Conservation (phyloP, 306 rosid genomes). For the Lathyrus oleraceus region DNA sequence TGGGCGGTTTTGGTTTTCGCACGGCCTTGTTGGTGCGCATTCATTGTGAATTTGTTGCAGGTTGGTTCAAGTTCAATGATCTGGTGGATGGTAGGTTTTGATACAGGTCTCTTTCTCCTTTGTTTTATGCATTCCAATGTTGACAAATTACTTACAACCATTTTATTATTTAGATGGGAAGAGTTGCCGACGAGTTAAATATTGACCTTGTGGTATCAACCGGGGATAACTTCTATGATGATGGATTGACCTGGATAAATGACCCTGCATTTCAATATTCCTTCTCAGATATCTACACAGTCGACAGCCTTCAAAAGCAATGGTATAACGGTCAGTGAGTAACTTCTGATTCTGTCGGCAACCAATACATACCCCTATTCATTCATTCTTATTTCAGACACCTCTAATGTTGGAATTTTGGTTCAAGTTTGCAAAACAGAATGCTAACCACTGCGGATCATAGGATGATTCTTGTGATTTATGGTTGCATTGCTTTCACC, state of each 20-base stretch:
- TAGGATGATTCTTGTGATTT: too few relatives aligned
- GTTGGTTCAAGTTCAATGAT: too few relatives aligned
- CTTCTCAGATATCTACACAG: constrained; percentile 48
- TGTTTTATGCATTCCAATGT: background rate
- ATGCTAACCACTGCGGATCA: too few relatives aligned
- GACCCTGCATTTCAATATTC: constrained; percentile 49
- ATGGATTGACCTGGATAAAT: constrained; percentile 42
- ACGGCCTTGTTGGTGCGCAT: too few relatives aligned
- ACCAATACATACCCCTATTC: background rate
- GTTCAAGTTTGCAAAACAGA: too few relatives aligned
- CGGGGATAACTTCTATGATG: constrained; percentile 54
- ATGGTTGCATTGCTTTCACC: too few relatives aligned
- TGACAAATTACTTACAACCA: background rate
- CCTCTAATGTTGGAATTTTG: too few relatives aligned
- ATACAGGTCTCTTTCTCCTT: constrained; percentile 32
- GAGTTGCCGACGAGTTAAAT: constrained; percentile 40
- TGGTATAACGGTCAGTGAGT: constrained; percentile 48
- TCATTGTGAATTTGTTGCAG: too few relatives aligned
- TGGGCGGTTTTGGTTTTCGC: too few relatives aligned
- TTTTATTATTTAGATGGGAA: constrained; percentile 44
- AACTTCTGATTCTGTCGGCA: background rate
- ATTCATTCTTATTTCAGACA: background rate
- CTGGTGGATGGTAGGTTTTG: too few relatives aligned
- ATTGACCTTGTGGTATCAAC: too few relatives aligned
- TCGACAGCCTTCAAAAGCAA: constrained; percentile 53